Evolutionary conservation across 2,329 filamentous ascomycete species (phyloP).

Genomic region (Tolypocladium tundrense): DNA sequence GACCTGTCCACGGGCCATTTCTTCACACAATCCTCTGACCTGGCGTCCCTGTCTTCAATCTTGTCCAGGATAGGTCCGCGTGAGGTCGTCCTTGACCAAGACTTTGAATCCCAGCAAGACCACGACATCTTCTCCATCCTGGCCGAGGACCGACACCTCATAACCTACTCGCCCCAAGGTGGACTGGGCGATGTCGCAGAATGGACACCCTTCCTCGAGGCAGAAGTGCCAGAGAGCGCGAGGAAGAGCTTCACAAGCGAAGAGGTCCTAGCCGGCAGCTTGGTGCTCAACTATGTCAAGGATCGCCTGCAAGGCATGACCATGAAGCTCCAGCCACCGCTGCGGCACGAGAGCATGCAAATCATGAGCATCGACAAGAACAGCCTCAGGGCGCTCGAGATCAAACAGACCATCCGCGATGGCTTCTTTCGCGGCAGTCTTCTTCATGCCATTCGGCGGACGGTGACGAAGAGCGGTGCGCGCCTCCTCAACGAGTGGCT

Average conservation of each 20-base stretch:
- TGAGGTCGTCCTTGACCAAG: slow-evolving; percentile 71
- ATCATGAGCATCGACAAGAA: slow-evolving; percentile 89
- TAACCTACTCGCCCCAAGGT: slow-evolving; percentile 56
- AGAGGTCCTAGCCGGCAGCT: slow-evolving; percentile 68
- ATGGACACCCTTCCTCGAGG: slow-evolving; percentile 72
- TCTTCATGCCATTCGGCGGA: slow-evolving; percentile 79
- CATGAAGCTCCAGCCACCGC: slow-evolving; percentile 75
- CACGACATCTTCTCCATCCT: slow-evolving; percentile 58
- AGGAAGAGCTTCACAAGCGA: slow-evolving; percentile 48
- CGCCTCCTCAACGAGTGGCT: slow-evolving; percentile 76
- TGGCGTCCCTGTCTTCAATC: slow-evolving; percentile 65
- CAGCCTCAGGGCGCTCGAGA: slow-evolving; percentile 79
- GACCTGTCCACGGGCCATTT: slow-evolving; percentile 94
- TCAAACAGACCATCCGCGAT: slow-evolving; percentile 77
- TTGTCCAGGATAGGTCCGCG: slow-evolving; percentile 74
- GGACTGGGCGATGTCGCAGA: slow-evolving; percentile 41
- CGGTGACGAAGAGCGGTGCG: slow-evolving; percentile 84
- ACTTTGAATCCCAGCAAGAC: slow-evolving; percentile 44
- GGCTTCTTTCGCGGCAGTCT: slow-evolving; percentile 71
- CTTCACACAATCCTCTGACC: slow-evolving; percentile 66
- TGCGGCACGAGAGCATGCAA: slow-evolving; percentile 62
- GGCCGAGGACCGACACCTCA: slow-evolving; percentile 62
- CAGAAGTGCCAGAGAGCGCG: slow-evolving; percentile 46
- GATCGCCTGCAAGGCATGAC: slow-evolving; percentile 66
- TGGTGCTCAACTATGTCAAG: slow-evolving; percentile 76